phyloP scores from a whole-genome alignment of 306 rosid genomes.

The Adenanthera pavonina region DNA sequence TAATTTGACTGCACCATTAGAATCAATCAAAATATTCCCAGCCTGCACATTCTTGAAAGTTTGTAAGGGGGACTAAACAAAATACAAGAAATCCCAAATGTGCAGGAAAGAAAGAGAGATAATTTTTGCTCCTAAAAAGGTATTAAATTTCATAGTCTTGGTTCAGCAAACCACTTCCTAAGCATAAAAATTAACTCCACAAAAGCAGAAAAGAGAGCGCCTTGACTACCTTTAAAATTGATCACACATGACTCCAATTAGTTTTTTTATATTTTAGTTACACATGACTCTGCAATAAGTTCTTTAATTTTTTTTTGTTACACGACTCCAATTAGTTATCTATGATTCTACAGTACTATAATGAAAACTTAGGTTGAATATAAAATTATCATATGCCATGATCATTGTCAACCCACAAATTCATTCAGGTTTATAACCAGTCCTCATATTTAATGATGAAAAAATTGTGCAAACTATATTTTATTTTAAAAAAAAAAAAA shows the following conservation, averaged over 20 bases:
- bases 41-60: constrained; percentile 62
- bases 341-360: not conserved
- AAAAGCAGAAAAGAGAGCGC: constrained; percentile 34
- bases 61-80: constrained; percentile 34
- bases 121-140: constrained; percentile 14
- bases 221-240: constrained; percentile 12
- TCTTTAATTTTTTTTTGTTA: too few species aligned
- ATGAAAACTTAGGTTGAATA: not conserved
- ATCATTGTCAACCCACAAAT: not conserved
- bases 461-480: not conserved
- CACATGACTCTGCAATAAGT: too few species aligned
- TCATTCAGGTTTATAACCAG: not conserved
- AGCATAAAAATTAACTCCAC: constrained; percentile 6
- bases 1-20: constrained; percentile 86
- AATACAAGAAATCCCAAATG: constrained; percentile 19
- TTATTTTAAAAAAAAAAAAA: not conserved
- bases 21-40: constrained; percentile 89
- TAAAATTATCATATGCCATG: not conserved
- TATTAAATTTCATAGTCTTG: constrained; percentile 1
- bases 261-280: not conserved
- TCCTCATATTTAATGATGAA: not conserved
- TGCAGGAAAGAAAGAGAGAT: constrained; percentile 18
- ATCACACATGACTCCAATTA: not conserved
- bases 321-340: constrained; percentile 4
- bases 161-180: constrained; percentile 21